phyloP scores from a whole-genome alignment of 2,329 filamentous ascomycete species.

The Ceratocystis smalleyi region DNA sequence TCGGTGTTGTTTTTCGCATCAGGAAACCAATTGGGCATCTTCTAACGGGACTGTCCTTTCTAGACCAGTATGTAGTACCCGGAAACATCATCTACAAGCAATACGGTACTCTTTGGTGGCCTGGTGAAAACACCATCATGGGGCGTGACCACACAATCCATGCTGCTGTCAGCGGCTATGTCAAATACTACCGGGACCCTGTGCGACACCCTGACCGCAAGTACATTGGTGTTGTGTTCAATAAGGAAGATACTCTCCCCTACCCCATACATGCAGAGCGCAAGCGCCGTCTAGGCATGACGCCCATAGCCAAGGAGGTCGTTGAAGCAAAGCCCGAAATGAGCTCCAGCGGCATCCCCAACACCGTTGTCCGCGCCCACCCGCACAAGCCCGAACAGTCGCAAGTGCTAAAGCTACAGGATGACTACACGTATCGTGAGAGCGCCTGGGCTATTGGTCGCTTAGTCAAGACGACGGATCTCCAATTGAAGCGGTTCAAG shows the following conservation, averaged over 20 bases:
- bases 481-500: slow-evolving; percentile 34
- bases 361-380: slow-evolving; percentile 30
- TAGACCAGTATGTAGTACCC: slow-evolving; percentile 82
- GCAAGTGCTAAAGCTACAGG: slow-evolving; percentile 34
- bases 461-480: slow-evolving; percentile 36
- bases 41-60: neutral
- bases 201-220: slow-evolving; percentile 66
- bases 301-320: slow-evolving; percentile 29
- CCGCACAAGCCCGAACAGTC: slow-evolving; percentile 28
- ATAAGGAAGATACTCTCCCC: slow-evolving; percentile 66
- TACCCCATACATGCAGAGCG: slow-evolving; percentile 58
- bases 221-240: slow-evolving; percentile 86
- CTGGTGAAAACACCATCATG: slow-evolving; percentile 89
- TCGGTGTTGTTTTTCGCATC: too few species aligned
- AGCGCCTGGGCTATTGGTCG: slow-evolving; percentile 44
- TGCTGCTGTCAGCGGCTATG: slow-evolving; percentile 70
- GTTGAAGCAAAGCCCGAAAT: slow-evolving; percentile 26
- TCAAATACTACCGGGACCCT: slow-evolving; percentile 92
- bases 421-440: slow-evolving; percentile 44
- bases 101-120: slow-evolving; percentile 83
- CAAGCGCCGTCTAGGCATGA: slow-evolving; percentile 60
- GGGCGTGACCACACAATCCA: slow-evolving; percentile 95
- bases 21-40: neutral
- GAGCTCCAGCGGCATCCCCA: slow-evolving; percentile 34
- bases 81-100: slow-evolving; percentile 98